Base-by-base conservation (phyloP, 1,139 yeast genomes). In the Yamadazyma diospyri region DNA sequence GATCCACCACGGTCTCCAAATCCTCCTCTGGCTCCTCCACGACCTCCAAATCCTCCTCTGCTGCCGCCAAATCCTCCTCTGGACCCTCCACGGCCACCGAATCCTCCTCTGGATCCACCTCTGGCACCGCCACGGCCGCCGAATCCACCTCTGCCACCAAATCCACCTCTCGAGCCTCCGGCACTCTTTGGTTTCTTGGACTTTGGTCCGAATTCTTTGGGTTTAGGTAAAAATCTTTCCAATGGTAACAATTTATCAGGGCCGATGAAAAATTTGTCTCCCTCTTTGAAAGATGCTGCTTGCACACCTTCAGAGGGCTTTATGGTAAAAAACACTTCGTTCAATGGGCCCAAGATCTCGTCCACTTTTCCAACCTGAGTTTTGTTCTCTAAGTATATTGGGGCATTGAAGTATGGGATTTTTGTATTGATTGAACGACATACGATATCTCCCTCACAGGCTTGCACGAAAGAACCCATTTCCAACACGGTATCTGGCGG, bases 341-440 rank as follows among this genome's bases (percentile, higher is more conserved):
- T 92, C 58, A 94, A 69, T 35, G 98, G 97, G 34, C 99, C 99
- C 51, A 94, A 73, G 46, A 94, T 92, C 70, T 94, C 99, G 59
- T 94, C 99, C 38, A 94, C 95, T 64, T 94, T 94, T 51, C 99
- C 99, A 35, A 94, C 81, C 56, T 85, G 94, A 19, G 95, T 84
- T 72, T 82, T 83, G 73, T 92, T 92, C 61, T 92, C 97, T 49
- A 92, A 76, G 61, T 83, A 94, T 55, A 94, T 89, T 57, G 98
- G 98, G 18, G 99, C 99, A 66, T 94, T 94, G 76, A 94, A 94
- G 63, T 92, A 94, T 51, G 99, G 99, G 47, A 94, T 75, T 70
- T 92, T 92, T 41, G 86, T 78, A 62, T 92, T 92, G 53, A 85
- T 85, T 31, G 97, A 87, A 55, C 92, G 87, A 69, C 97, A 92